These are phyloP conservation scores for Phytophthora colocasiae DNA, from an alignment of 352 stramenopile genomes.

Conservation along the genomic window DNA sequence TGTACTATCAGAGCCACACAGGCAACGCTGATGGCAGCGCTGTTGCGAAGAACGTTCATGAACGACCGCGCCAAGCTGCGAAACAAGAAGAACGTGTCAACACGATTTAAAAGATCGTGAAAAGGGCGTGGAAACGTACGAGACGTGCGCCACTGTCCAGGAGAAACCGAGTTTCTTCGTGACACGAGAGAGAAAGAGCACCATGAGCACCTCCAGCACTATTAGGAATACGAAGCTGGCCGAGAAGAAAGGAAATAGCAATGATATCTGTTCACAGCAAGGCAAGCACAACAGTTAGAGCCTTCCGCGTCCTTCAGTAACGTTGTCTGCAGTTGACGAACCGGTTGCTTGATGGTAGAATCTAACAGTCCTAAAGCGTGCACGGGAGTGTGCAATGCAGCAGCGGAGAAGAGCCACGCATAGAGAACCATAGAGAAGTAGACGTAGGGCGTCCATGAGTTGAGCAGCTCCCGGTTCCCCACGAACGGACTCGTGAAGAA, in stretches of 20 bases:
- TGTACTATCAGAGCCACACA: constrained; percentile 87
- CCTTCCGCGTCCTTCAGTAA: not conserved
- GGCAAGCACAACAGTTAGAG: not conserved
- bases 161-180: constrained; percentile 60
- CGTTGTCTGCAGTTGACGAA: constrained; percentile 26
- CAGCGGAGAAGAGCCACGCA: constrained; percentile 82
- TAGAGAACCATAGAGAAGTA: constrained; percentile 90
- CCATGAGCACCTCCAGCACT: constrained; percentile 74
- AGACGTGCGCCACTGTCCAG: constrained; percentile 74
- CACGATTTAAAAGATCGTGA: not conserved
- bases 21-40: constrained; percentile 79
- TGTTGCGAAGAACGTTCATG: constrained; percentile 85
- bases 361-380: constrained; percentile 75
- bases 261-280: constrained; percentile 57
- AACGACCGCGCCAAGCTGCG: constrained; percentile 74
- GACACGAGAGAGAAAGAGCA: constrained; percentile 63
- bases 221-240: constrained; percentile 82
- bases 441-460: constrained; percentile 88
- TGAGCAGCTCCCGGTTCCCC: constrained; percentile 83
- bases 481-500: constrained; percentile 91
- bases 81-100: not conserved
- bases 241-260: constrained; percentile 89
- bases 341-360: constrained; percentile 86
- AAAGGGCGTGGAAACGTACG: constrained; percentile 41
- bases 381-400: constrained; percentile 77